Evolutionary conservation across 257 asterid species (phyloP).

Genomic region (Verbascum thapsus): DNA sequence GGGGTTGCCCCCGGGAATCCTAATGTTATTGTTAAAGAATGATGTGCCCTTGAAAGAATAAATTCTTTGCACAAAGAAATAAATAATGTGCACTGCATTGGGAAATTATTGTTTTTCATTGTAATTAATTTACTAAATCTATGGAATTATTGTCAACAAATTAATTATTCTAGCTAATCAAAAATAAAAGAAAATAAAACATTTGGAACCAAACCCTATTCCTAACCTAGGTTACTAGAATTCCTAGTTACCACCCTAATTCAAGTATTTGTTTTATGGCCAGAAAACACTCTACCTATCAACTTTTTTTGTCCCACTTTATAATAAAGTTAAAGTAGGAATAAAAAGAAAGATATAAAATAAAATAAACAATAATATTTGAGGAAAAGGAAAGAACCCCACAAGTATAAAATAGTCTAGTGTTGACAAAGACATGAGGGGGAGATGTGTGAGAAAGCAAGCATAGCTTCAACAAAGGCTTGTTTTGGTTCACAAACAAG

Average conservation of each 20-base stretch:
- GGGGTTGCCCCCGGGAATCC: no score
- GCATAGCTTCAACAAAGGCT: constrained; percentile 39
- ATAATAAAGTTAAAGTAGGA: constrained; percentile 63
- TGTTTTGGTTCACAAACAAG: constrained; percentile 34
- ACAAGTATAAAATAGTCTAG: constrained; percentile 49
- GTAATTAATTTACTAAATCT: constrained; percentile 21
- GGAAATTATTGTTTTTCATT: constrained; percentile 18
- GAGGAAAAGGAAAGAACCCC: constrained; percentile 36
- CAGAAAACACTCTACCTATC: constrained; percentile 68
- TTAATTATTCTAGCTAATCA: neutral
- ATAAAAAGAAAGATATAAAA: constrained; percentile 33
- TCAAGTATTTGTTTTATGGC: constrained; percentile 52
- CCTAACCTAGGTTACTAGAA: constrained; percentile 26
- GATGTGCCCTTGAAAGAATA: constrained; percentile 37
- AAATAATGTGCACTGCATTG: constrained; percentile 25
- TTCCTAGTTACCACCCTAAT: constrained; percentile 26
- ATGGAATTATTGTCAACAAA: constrained; percentile 20
- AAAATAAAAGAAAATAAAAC: neutral
- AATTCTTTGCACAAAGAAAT: constrained; percentile 33
- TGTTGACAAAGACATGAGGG: constrained; percentile 45
- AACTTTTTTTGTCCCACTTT: constrained; percentile 67
- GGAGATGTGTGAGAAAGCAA: constrained; percentile 40
- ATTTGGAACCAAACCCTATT: constrained; percentile 28
- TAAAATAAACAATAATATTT: constrained; percentile 11
- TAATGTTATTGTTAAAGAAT: constrained; percentile 31